Evolutionary conservation across 208 protist species (phyloP), one percentile per base, ranked within the genome.

Genomic region (Trypanosoma caninum): DNA sequence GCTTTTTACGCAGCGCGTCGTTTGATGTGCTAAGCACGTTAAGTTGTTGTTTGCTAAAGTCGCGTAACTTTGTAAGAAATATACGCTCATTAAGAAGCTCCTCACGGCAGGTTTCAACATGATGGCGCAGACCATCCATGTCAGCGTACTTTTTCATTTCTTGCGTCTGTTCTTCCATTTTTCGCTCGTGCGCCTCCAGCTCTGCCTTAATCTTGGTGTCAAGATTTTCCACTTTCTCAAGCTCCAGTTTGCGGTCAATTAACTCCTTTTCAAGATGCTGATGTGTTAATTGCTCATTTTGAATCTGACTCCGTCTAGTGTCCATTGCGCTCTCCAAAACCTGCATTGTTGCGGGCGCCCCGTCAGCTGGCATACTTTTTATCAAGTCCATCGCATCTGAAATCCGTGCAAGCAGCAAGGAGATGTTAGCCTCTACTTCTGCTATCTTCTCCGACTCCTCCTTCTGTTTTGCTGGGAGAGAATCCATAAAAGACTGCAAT

Each of bases 141-240:
- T 97, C 84, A 53, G 55, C 74, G 72, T 87, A 97, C 31, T 62
- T 76, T 46, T 81, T 72, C 71, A 95, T 93, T 57, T 88, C 88
- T 30, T 73, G 58, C 58, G 74, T 73, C 67, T 94, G 85, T 61
- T 94, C 79, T 42, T 72, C 68, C 82, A 95, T 94, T 50, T 82
- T 83, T 4, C 66, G 72, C n/a, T 58, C 66, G 48, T 93, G 80
- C 22, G 80, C 74, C 59, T 91, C 77, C 6, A 95, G 66, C 73
- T 97, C 88, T 38, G 79, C 78, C 50, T 87, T 89, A 57, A 97
- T 95, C 66, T 97, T 97, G 23, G 65, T 78, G 63, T 94, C 91
- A 0, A 97, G 76, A 57, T 82, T 80, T 8, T 76, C 76, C 22
- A 97, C 83, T 67, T 95, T 97, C 41, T 95, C 83, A 31, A 97